Base-by-base conservation (phyloP, 1,284 basidiomycete genomes). In the Coriolopsis trogii region DNA sequence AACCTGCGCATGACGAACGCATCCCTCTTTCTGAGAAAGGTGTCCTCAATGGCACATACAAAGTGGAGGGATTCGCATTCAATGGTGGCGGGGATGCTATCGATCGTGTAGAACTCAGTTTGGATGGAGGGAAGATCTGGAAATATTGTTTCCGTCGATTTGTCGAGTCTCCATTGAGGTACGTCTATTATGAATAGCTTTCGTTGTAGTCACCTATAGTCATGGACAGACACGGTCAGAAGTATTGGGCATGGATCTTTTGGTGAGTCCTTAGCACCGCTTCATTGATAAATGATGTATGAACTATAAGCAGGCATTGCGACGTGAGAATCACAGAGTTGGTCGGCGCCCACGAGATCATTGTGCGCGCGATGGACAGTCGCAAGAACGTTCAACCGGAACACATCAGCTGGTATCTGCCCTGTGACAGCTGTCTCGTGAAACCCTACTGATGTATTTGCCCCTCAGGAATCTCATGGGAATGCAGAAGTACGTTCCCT, bases 191-290 rank as follows among this genome's bases (percentile, higher is more conserved):
- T n/a, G n/a, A n/a, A 36, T 20, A 6, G 10, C n/a, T n/a, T 15
- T 31, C 4, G 15, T 8, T 6, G 6, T 26, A 36, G 16, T n/a
- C n/a, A 20, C 33, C 12, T 15, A 16, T 38, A 7, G n/a, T 42
- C 9, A 47, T 21, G 6, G 7, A 26, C 9, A 64, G 63, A n/a
- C 56, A 63, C n/a, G 60, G 62, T 7, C 46, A 49, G 51, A 65
- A 65, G 40, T 59, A 61, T 30, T 65, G 63, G 63, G 55, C 62
- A 8, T 65, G 63, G 63, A 46, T 64, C 3, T 64, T 63, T 42
- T 64, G 63, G 63, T 63, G 30, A 5, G 50, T 25, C 6, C 3
- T 18, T 36, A 7, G 6, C 15, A 6, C 23, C 5, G 13, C 15
- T 10, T 18, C 3, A n/a, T 9, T 29, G 12, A 3, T 25, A 16